Conservation (phyloP, 164 flowering plant species). For the Hamamelis virginiana region DNA sequence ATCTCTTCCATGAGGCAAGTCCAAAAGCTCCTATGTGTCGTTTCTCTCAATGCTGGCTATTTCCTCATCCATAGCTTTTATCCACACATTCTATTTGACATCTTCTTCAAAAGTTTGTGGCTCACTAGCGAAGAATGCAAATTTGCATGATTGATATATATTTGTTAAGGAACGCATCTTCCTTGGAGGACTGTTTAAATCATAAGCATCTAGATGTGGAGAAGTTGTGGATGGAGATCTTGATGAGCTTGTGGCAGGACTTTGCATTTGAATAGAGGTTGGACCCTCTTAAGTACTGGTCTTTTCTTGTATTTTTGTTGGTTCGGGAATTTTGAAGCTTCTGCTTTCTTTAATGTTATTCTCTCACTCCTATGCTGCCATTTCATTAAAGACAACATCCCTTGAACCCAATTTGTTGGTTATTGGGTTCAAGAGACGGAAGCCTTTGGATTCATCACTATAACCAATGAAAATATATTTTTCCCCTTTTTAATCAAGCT, state of each 20-base stretch:
- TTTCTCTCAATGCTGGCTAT: constrained; percentile 11
- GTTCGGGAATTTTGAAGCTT: background rate
- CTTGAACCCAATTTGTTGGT: background rate
- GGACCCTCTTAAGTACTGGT: no score
- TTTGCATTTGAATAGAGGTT: no score
- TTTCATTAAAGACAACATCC: constrained; percentile 17
- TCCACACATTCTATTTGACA: background rate
- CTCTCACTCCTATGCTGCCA: constrained; percentile 4
- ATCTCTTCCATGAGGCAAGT: constrained; percentile 5
- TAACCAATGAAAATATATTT: constrained; percentile 11
- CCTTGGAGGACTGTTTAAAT: background rate
- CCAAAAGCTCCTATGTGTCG: constrained; percentile 13
- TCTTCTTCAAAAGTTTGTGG: constrained; percentile 8
- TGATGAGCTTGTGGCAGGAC: no score
- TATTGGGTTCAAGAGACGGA: constrained; percentile 7
- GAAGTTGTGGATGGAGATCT: no score
- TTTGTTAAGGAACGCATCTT: background rate
- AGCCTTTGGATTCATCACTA: constrained; percentile 6
- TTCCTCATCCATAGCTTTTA: constrained; percentile 12
- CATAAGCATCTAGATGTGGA: no score
- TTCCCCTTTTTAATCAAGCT: constrained; percentile 13
- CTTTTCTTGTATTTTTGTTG: background rate
- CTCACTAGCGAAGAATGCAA: background rate
- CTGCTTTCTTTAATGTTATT: background rate
- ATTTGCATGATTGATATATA: background rate